These are phyloP conservation scores for Pythium aquatile DNA, from an alignment of 352 stramenopile genomes.

Conservation along the genomic window DNA sequence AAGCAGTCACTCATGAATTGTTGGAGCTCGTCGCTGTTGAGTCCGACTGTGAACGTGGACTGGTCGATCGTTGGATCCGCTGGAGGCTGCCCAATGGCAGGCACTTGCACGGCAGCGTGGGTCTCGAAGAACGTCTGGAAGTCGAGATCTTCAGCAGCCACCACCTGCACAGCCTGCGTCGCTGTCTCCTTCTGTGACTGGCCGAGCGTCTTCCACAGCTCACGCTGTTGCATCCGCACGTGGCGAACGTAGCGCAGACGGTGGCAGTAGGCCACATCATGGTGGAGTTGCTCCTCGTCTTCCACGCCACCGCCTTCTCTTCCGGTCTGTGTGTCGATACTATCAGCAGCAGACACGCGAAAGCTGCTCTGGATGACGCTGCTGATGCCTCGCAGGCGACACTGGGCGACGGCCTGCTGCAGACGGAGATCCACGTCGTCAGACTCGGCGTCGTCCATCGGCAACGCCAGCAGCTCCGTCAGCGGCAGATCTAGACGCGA, in stretches of 20 bases:
- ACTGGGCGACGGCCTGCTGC: conserved; percentile 15
- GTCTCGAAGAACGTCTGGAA: conserved; percentile 70
- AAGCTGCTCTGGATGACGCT: conserved; percentile 9
- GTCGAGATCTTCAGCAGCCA: conserved; percentile 26
- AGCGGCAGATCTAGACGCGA: conserved; percentile 14
- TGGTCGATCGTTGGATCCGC: background rate
- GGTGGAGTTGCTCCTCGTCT: background rate
- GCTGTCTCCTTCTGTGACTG: background rate
- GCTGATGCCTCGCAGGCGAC: conserved; percentile 16
- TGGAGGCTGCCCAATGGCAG: conserved; percentile 36
- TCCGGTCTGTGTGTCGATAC: background rate
- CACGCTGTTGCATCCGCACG: conserved; percentile 36
- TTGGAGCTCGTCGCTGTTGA: conserved; percentile 4
- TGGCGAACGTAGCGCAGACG: conserved; percentile 53
- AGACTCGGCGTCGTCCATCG: background rate
- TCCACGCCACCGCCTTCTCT: background rate
- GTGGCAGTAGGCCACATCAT: conserved; percentile 35
- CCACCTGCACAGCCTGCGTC: conserved; percentile 18
- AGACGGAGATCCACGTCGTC: conserved; percentile 13
- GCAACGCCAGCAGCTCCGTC: conserved; percentile 18
- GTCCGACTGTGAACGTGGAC: background rate
- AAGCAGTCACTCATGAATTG: conserved; percentile 33
- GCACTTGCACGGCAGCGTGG: conserved; percentile 36
- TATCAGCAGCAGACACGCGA: background rate
- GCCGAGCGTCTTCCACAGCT: conserved; percentile 24